Evolutionary conservation across 2,329 filamentous ascomycete genomes (phyloP).

Genomic region (Aspergillus cejpii): DNA sequence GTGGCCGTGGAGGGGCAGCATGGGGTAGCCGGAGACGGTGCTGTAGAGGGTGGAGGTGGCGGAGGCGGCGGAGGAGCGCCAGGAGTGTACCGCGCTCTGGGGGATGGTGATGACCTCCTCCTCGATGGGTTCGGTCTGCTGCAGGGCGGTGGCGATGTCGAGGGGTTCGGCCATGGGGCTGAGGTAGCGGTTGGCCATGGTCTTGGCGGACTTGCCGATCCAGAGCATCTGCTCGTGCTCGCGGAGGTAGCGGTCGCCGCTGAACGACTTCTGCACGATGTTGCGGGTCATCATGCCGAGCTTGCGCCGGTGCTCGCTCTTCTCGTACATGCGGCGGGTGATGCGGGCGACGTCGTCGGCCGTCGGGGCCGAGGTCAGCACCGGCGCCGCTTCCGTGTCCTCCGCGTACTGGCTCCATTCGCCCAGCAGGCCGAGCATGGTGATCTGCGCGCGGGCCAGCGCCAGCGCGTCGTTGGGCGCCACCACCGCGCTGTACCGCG

Average conservation of each 20-base stretch:
- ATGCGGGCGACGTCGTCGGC: slow-evolving; percentile 48
- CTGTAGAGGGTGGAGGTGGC: slow-evolving; percentile 29
- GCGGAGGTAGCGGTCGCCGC: slow-evolving; percentile 53
- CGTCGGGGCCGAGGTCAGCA: slow-evolving; percentile 46
- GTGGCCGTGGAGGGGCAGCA: slow-evolving; percentile 7
- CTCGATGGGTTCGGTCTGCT: slow-evolving; percentile 24
- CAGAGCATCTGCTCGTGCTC: slow-evolving; percentile 58
- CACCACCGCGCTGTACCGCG: slow-evolving; percentile 56
- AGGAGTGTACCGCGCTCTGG: slow-evolving; percentile 29
- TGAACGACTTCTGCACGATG: slow-evolving; percentile 55
- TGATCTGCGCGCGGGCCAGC: slow-evolving; percentile 56
- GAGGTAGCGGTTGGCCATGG: slow-evolving; percentile 25
- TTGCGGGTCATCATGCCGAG: slow-evolving; percentile 54
- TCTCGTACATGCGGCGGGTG: slow-evolving; percentile 55
- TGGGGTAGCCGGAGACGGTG: slow-evolving; percentile 17
- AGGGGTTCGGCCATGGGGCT: slow-evolving; percentile 21
- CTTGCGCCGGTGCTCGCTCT: slow-evolving; percentile 49
- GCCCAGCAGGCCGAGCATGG: slow-evolving; percentile 55
- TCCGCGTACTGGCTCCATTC: slow-evolving; percentile 56
- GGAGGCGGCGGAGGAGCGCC: slow-evolving; percentile 32
- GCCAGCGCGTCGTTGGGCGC: slow-evolving; percentile 57
- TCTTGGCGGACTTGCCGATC: slow-evolving; percentile 38
- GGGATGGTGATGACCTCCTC: slow-evolving; percentile 35
- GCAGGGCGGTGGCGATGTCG: slow-evolving; percentile 23
- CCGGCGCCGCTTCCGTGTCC: slow-evolving; percentile 40